A percentile compares a stretch with the other conserved stretches of the same genome.
Conservation (phyloP, 768 basidiomycete species). For the Tricholoma sp. region DNA sequence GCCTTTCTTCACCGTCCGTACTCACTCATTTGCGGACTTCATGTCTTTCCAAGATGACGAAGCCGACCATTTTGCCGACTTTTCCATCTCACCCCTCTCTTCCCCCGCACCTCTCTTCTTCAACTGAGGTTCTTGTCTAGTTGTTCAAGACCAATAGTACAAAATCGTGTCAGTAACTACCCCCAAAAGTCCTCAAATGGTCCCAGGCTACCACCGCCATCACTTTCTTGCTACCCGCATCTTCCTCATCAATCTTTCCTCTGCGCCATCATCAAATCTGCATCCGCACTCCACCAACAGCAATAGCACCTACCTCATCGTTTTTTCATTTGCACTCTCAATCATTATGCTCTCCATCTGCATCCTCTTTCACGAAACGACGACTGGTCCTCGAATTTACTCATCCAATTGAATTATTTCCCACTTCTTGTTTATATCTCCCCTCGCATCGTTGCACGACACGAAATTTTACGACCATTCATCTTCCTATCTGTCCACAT, state of each 20-base stretch:
- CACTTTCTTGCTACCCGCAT: slow-evolving; percentile 4
- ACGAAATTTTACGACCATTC: slow-evolving; percentile 26
- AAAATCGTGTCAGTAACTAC: slow-evolving; percentile 4
- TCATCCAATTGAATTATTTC: slow-evolving; percentile 20
- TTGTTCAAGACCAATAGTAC: slow-evolving; percentile 2
- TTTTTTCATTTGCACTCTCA: slow-evolving; percentile 11
- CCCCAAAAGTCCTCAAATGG: slow-evolving; percentile 9
- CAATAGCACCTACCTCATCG: slow-evolving; percentile 20
- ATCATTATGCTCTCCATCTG: background rate
- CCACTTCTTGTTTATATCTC: slow-evolving; percentile 23
- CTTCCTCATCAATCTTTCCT: slow-evolving; percentile 9
- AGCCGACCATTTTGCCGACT: slow-evolving; percentile 17
- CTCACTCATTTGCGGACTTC: slow-evolving; percentile 10
- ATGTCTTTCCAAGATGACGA: slow-evolving; percentile 14
- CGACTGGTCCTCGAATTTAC: slow-evolving; percentile 13
- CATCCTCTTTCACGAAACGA: slow-evolving; percentile 6
- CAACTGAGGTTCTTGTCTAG: slow-evolving; percentile 30
- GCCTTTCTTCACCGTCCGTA: slow-evolving; percentile 13
- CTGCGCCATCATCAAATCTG: slow-evolving; percentile 14
- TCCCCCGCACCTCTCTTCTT: slow-evolving; percentile 43
- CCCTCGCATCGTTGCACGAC: slow-evolving; percentile 35
- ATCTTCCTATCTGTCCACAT: slow-evolving; percentile 18
- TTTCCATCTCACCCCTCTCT: slow-evolving; percentile 30
- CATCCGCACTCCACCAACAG: slow-evolving; percentile 14
- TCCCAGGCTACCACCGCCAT: slow-evolving; percentile 10